A percentile compares a stretch with the other conserved stretches of the same genome.
Conservation (phyloP, 768 basidiomycete species). For the Suillus plorans region DNA sequence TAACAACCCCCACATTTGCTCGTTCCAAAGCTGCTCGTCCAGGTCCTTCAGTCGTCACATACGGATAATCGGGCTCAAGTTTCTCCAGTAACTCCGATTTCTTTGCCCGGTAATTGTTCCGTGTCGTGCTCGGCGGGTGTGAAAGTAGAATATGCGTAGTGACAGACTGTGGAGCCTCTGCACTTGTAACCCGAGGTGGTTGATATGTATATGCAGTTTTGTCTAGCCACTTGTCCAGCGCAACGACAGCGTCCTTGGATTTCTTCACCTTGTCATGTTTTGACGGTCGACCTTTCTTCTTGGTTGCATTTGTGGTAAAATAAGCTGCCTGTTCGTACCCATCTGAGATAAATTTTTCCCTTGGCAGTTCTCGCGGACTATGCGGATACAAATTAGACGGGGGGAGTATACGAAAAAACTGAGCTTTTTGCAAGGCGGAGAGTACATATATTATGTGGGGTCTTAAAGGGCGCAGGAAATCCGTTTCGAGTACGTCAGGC, state of each 20-base stretch:
- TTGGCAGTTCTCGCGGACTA: slow-evolving; percentile 66
- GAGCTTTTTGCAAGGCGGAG: slow-evolving; percentile 44
- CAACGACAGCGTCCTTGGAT: slow-evolving; percentile 47
- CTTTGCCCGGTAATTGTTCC: slow-evolving; percentile 40
- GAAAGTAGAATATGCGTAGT: slow-evolving; percentile 35
- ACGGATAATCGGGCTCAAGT: slow-evolving; percentile 29
- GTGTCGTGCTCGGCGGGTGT: slow-evolving; percentile 32
- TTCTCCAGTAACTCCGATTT: slow-evolving; percentile 41
- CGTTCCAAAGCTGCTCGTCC: slow-evolving; percentile 37
- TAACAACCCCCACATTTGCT: slow-evolving; percentile 49
- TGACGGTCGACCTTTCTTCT: slow-evolving; percentile 64
- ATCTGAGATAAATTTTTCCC: slow-evolving; percentile 57
- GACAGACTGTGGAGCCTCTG: slow-evolving; percentile 6
- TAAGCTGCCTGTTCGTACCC: background rate
- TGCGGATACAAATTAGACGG: slow-evolving; percentile 45
- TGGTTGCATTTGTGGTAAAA: slow-evolving; percentile 26
- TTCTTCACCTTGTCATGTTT: slow-evolving; percentile 59
- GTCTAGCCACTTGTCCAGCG: slow-evolving; percentile 51
- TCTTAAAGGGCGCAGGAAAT: slow-evolving; percentile 44
- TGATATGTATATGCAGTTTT: slow-evolving; percentile 30
- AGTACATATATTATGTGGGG: slow-evolving; percentile 52
- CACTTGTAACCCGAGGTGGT: slow-evolving; percentile 2
- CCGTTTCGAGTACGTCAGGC: slow-evolving; percentile 43
- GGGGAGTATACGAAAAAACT: slow-evolving; percentile 64
- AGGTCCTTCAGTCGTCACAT: slow-evolving; percentile 5